Evolutionary conservation across 768 basidiomycete species (phyloP).

Genomic region (Cystobasidium ongulense): DNA sequence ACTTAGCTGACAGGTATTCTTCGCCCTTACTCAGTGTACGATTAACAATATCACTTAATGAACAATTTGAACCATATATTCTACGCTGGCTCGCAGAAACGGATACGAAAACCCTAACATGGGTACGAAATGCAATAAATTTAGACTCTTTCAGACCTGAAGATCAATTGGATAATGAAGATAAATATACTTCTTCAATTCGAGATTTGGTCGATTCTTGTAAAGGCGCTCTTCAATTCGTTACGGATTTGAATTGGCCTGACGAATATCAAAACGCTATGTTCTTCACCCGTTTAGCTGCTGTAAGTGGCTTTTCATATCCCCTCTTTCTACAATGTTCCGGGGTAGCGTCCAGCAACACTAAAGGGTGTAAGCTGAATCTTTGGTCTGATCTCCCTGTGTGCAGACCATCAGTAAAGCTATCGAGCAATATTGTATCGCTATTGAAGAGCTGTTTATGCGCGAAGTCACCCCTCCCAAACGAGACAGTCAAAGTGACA

Average conservation of each 20-base stretch:
- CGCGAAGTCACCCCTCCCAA: conserved; percentile 88
- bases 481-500: conserved; percentile 61
- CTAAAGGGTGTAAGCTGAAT: neutral
- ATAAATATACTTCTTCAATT: conserved; percentile 88
- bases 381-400: neutral
- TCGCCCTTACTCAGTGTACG: neutral
- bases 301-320: conserved; percentile 55
- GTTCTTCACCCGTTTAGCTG: conserved; percentile 80
- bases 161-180: conserved; percentile 49
- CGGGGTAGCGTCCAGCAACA: neutral
- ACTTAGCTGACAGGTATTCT: neutral
- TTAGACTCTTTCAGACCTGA: conserved; percentile 53
- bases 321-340: neutral
- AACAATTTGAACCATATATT: conserved; percentile 80
- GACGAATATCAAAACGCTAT: conserved; percentile 79
- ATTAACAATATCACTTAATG: conserved; percentile 60
- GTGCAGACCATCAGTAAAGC: conserved; percentile 78
- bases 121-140: conserved; percentile 76
- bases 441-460: conserved; percentile 80
- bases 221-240: conserved; percentile 75
- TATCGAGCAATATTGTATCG: conserved; percentile 81
- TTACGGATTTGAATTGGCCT: conserved; percentile 84
- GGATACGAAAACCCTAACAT: conserved; percentile 78
- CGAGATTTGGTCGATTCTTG: conserved; percentile 92
- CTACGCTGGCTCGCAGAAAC: conserved; percentile 80